These are phyloP conservation scores for Pythium aquatile DNA, from an alignment of 352 stramenopile genomes.

Conservation along the genomic window DNA sequence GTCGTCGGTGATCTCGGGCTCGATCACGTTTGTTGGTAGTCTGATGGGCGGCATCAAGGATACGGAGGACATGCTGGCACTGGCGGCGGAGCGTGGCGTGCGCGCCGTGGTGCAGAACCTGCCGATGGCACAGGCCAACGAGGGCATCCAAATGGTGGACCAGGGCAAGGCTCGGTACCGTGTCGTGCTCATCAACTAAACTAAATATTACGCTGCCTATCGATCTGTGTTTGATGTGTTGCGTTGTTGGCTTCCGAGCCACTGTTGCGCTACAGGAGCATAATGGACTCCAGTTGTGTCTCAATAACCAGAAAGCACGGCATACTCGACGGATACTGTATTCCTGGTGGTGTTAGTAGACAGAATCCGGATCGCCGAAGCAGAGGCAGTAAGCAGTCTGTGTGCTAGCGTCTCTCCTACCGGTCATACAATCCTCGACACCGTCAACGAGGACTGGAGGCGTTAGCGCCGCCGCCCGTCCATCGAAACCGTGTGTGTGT, in stretches of 20 bases:
- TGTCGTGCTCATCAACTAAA: conserved; percentile 44
- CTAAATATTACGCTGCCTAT: neutral
- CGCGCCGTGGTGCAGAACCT: conserved; percentile 49
- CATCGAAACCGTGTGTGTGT: neutral
- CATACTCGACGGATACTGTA: too few species aligned
- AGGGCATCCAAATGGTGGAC: conserved; percentile 43
- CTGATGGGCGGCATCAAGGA: conserved; percentile 79
- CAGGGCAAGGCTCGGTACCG: conserved; percentile 42
- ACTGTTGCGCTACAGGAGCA: neutral
- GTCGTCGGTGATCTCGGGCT: conserved; percentile 41
- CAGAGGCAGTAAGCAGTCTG: too few species aligned
- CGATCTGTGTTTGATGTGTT: too few species aligned
- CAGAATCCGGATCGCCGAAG: too few species aligned
- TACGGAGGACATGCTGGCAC: conserved; percentile 85
- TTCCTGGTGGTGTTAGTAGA: too few species aligned
- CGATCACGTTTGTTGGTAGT: conserved; percentile 56
- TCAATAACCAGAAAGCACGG: too few species aligned
- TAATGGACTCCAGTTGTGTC: too few species aligned
- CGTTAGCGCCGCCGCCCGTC: neutral
- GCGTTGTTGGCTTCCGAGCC: neutral
- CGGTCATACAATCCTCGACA: too few species aligned
- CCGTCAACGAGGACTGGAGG: neutral
- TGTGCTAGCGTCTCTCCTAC: too few species aligned
- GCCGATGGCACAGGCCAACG: conserved; percentile 46
- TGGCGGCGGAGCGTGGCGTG: conserved; percentile 72